Evolutionary conservation across 2,329 filamentous ascomycete genomes (phyloP).

Genomic region (Nigrospora sphaerica): DNA sequence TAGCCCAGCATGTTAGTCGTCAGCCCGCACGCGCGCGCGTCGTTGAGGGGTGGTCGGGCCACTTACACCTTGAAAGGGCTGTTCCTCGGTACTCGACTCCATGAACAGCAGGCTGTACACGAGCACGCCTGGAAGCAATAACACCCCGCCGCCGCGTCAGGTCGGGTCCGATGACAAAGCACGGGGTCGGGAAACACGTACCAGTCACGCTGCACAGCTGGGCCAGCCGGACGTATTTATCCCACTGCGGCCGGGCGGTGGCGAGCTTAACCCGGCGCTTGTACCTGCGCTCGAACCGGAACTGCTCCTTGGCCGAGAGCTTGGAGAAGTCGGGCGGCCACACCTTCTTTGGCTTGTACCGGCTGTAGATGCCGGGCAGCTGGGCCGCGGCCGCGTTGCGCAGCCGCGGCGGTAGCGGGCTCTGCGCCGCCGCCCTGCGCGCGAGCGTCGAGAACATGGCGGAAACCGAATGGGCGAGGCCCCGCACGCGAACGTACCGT

Average conservation of each 20-base stretch:
- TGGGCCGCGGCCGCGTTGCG: slow-evolving; percentile 10
- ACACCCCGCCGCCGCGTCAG: no score
- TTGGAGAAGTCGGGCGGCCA: slow-evolving; percentile 74
- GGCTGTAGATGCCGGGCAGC: slow-evolving; percentile 36
- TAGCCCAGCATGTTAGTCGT: slow-evolving; percentile 12
- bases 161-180: slow-evolving; percentile 3
- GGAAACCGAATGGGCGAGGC: neutral
- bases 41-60: neutral
- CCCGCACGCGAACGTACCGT: no score
- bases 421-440: slow-evolving; percentile 30
- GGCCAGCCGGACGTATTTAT: slow-evolving; percentile 45
- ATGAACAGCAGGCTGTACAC: slow-evolving; percentile 55
- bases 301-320: slow-evolving; percentile 65
- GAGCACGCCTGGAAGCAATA: slow-evolving; percentile 33
- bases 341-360: slow-evolving; percentile 59
- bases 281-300: slow-evolving; percentile 72
- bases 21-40: neutral
- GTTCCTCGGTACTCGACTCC: slow-evolving; percentile 42
- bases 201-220: slow-evolving; percentile 54
- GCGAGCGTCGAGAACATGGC: slow-evolving; percentile 40
- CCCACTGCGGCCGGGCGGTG: slow-evolving; percentile 21
- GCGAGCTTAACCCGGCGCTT: slow-evolving; percentile 53
- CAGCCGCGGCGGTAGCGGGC: slow-evolving; percentile 15
- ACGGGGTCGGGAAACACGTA: slow-evolving; percentile 24
- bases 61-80: slow-evolving; percentile 45